Percentiles rank a stretch among this genome's conserved stretches.
Evolutionary conservation across 768 basidiomycete species (phyloP).

Genomic region (Boletus fagicola): DNA sequence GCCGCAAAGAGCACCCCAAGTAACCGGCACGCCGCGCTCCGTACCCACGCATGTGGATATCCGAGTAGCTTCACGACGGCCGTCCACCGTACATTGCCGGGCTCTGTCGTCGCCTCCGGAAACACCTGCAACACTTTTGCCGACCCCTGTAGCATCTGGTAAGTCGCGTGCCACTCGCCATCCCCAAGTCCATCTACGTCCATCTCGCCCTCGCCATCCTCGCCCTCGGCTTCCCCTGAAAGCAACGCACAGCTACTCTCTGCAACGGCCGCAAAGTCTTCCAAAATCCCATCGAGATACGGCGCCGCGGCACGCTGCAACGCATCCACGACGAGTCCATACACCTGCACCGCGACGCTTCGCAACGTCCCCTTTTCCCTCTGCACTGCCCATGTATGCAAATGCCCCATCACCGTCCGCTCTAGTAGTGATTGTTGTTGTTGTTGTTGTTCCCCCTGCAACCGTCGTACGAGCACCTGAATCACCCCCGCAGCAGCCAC

Average conservation of each 20-base stretch:
- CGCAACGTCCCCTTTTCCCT: conserved; percentile 56
- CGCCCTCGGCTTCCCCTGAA: conserved; percentile 4
- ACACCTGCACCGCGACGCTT: conserved; percentile 77
- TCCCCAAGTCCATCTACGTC: conserved; percentile 49
- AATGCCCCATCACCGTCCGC: conserved; percentile 58
- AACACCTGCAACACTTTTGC: conserved; percentile 60
- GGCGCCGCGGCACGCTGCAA: conserved; percentile 46
- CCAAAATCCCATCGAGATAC: conserved; percentile 49
- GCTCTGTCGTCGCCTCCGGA: conserved; percentile 46
- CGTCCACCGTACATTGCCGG: conserved; percentile 58
- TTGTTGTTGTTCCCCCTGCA: conserved; percentile 60
- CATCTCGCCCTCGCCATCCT: conserved; percentile 38
- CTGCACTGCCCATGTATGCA: conserved; percentile 78
- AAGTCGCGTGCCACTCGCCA: conserved; percentile 77
- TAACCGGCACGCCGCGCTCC: conserved; percentile 73
- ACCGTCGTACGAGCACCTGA: conserved; percentile 67
- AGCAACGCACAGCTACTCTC: conserved; percentile 10
- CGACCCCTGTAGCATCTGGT: conserved; percentile 70
- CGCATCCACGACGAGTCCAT: conserved; percentile 75
- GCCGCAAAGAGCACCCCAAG: conserved; percentile 68
- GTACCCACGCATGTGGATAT: conserved; percentile 95
- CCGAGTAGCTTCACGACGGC: conserved; percentile 63
- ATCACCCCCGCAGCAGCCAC: conserved; percentile 85
- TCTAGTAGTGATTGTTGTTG: conserved; percentile 51
- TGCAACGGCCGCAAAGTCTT: conserved; percentile 47